Evolutionary conservation across 2,329 filamentous ascomycete species (phyloP), one percentile per base, ranked within the genome.

Genomic region (Sclerotiophoma versabilis): DNA sequence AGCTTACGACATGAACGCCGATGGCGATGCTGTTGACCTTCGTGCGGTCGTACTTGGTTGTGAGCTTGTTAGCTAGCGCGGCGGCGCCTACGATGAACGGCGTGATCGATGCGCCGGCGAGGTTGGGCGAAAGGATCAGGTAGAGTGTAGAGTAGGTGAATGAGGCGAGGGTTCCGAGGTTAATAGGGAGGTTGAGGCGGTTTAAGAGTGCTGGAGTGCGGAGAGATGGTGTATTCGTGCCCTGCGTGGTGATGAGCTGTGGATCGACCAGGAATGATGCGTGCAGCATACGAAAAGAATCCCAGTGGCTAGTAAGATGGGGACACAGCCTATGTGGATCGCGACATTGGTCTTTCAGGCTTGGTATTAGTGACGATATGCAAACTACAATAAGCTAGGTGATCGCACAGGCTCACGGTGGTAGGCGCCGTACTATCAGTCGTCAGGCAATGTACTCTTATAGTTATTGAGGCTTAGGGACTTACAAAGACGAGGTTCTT

Each of bases 81-180:
- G 91, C 88, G 50, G 84, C 86, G 26, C 78, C 87, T 25, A 97
- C 77, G 59, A 96, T 86, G 23, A 97, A 79, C 1, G 90, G 84
- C 3, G 90, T 87, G 29, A 96, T 79, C 15, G 89, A 78, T 7
- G 85, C 85, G 46, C 95, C 93, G 3, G 93, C 95, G 2, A 96
- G 87, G 52, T 74, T 74, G 1, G 93, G 95, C 71, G 97, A 93
- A 64, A 98, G 87, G n/a, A 97, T 82, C 32, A 98, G 83, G 73
- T 98, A 99, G 50, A 97, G 84, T 0, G 83, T 82, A 14, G 88
- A 83, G 78, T 95, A 96, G 26, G 86, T 70, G 10, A 84, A 58
- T 20, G 80, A 80, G 43, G 77, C 78, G 54, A 86, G 78, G 10
- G 85, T 87, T 30, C 67, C 59, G 64, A 64, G 39, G 62, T 78